Evolutionary conservation across 2,329 filamentous ascomycete genomes (phyloP).

Genomic region (Aspergillus costaricaensis): DNA sequence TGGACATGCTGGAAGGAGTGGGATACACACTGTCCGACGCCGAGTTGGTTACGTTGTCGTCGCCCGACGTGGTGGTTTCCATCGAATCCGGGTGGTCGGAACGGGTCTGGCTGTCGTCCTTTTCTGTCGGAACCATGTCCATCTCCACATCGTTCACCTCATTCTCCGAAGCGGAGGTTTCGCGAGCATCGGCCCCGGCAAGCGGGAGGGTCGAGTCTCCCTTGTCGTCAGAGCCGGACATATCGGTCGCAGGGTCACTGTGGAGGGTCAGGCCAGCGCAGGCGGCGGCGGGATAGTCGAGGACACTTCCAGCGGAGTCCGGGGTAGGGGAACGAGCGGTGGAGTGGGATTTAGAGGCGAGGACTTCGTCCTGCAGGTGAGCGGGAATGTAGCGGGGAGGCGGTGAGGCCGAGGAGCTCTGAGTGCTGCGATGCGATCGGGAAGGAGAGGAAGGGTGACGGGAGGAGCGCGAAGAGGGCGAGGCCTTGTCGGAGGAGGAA

Average conservation of each 20-base stretch:
- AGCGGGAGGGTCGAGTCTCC: slow-evolving; percentile 26
- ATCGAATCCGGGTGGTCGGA: slow-evolving; percentile 42
- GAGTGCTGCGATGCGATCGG: slow-evolving; percentile 25
- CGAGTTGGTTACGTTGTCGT: slow-evolving; percentile 30
- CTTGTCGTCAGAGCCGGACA: slow-evolving; percentile 42
- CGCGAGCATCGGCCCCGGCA: slow-evolving; percentile 28
- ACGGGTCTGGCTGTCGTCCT: slow-evolving; percentile 23
- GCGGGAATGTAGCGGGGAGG: slow-evolving; percentile 55
- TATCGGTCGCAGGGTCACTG: slow-evolving; percentile 46
- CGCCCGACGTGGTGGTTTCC: slow-evolving; percentile 44
- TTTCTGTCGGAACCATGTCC: slow-evolving; percentile 21
- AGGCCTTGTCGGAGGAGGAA: slow-evolving; percentile 25
- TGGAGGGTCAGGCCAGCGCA: slow-evolving; percentile 55
- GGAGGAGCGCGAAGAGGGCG: slow-evolving; percentile 20
- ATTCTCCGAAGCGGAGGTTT: slow-evolving; percentile 34
- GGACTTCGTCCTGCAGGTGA: slow-evolving; percentile 57
- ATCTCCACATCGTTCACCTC: slow-evolving; percentile 23
- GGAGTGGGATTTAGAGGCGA: slow-evolving; percentile 35
- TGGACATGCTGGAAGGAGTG: slow-evolving; percentile 42
- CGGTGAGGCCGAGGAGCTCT: slow-evolving; percentile 33
- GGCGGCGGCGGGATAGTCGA: slow-evolving; percentile 53
- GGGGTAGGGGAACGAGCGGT: slow-evolving; percentile 40
- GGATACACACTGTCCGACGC: slow-evolving; percentile 39
- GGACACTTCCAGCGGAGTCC: slow-evolving; percentile 28
- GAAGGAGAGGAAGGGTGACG: slow-evolving; percentile 27